These are phyloP conservation scores for Wickerhamomyces pijperi DNA, from an alignment of 805 yeast species.

Conservation along the genomic window DNA sequence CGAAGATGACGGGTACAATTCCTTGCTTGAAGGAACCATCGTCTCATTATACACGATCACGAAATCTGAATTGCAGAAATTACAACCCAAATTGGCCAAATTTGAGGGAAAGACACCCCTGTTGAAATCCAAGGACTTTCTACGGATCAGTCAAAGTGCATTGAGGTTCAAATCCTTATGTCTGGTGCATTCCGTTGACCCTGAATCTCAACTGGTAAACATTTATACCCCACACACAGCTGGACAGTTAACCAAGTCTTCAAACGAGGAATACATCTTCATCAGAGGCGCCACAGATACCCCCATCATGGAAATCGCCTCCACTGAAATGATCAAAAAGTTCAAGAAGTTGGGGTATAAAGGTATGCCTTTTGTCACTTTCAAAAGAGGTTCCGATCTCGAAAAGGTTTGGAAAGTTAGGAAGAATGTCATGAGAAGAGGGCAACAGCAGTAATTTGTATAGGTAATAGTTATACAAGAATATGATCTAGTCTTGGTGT, in stretches of 20 bases:
- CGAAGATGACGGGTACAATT: slow-evolving; percentile 21
- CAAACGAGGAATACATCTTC: slow-evolving; percentile 25
- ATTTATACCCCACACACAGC: slow-evolving; percentile 38
- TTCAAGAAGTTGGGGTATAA: slow-evolving; percentile 6
- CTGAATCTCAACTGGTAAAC: slow-evolving; percentile 28
- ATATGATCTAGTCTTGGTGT: no score
- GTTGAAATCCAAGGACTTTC: slow-evolving; percentile 5
- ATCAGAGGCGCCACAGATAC: slow-evolving; percentile 56
- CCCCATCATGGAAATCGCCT: slow-evolving; percentile 44
- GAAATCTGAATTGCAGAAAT: slow-evolving; percentile 6
- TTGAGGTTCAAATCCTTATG: slow-evolving; percentile 38
- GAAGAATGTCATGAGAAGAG: slow-evolving; percentile 40
- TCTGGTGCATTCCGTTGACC: slow-evolving; percentile 57
- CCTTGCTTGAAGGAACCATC: slow-evolving; percentile 22
- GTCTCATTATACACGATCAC: slow-evolving; percentile 20
- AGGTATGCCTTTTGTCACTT: slow-evolving; percentile 35
- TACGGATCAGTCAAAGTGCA: slow-evolving; percentile 2
- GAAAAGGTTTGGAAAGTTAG: slow-evolving; percentile 51
- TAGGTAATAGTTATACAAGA: no score
- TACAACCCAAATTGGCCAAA: slow-evolving; percentile 5
- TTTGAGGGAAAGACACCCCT: slow-evolving; percentile 16
- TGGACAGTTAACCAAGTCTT: slow-evolving; percentile 9
- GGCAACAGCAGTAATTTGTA: slow-evolving; percentile 14
- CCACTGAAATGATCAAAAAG: slow-evolving; percentile 9
- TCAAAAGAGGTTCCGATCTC: slow-evolving; percentile 25